Conservation (phyloP, 805 yeast genomes). For the Ogataea nonfermentans region DNA sequence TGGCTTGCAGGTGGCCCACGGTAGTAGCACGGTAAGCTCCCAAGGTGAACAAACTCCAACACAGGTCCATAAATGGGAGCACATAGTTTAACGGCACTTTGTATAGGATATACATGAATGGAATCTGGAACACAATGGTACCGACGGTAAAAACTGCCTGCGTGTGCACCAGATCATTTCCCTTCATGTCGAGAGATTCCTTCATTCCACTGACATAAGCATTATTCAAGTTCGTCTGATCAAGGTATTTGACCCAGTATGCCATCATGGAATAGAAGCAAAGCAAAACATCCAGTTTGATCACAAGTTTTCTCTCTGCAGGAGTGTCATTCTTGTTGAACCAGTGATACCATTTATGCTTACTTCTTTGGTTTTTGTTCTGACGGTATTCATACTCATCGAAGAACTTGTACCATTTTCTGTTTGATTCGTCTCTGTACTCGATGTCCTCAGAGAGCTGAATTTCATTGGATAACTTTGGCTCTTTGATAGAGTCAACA, state of each 20-base stretch:
- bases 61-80: constrained; percentile 54
- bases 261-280: constrained; percentile 54
- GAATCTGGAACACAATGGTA: constrained; percentile 56
- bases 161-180: constrained; percentile 28
- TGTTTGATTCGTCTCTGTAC: constrained; percentile 11
- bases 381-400: constrained; percentile 59
- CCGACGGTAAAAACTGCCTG: constrained; percentile 36
- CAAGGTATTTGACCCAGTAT: constrained; percentile 68
- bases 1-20: constrained; percentile 52
- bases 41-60: constrained; percentile 66
- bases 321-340: constrained; percentile 47
- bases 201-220: constrained; percentile 70
- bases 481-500: background rate
- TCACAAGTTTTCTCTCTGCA: constrained; percentile 43
- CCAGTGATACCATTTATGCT: constrained; percentile 53
- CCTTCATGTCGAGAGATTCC: constrained; percentile 38
- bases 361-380: constrained; percentile 6
- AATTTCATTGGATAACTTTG: background rate
- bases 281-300: constrained; percentile 53
- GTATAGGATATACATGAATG: constrained; percentile 37
- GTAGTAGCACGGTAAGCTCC: constrained; percentile 49
- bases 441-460: background rate
- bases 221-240: constrained; percentile 51
- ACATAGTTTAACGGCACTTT: constrained; percentile 53
- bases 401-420: constrained; percentile 49